These are phyloP conservation scores for Raddia guianensis DNA, from an alignment of 176 grass and related monocot genomes.

Conservation along the genomic window DNA sequence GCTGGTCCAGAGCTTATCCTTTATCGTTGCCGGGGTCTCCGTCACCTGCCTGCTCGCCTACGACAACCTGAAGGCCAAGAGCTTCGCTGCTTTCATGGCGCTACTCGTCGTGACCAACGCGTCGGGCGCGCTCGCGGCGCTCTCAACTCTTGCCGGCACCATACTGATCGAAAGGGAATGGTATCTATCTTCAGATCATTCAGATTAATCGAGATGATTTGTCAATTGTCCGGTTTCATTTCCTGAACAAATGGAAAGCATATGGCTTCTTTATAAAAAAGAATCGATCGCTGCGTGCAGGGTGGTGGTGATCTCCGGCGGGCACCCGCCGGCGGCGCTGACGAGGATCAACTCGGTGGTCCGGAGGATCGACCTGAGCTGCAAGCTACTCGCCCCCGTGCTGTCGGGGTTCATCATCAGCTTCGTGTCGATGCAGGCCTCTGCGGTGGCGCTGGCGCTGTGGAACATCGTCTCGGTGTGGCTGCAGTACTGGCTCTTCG, in stretches of 20 bases:
- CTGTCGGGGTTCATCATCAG: slow-evolving; percentile 83
- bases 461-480: slow-evolving; percentile 72
- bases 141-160: slow-evolving; percentile 87
- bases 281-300: slow-evolving; percentile 37
- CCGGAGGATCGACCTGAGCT: slow-evolving; percentile 84
- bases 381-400: slow-evolving; percentile 88
- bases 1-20: slow-evolving; percentile 74
- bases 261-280: background rate
- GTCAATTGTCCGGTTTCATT: background rate
- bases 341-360: slow-evolving; percentile 88
- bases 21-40: slow-evolving; percentile 60
- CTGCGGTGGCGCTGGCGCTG: slow-evolving; percentile 59
- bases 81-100: slow-evolving; percentile 53
- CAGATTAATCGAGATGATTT: background rate
- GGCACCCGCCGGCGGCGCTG: slow-evolving; percentile 48
- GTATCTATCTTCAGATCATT: slow-evolving; percentile 32
- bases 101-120: slow-evolving; percentile 67
- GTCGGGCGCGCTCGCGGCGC: slow-evolving; percentile 71
- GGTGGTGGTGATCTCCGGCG: slow-evolving; percentile 76
- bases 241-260: background rate
- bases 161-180: slow-evolving; percentile 94
- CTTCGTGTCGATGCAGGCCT: slow-evolving; percentile 76
- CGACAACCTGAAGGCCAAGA: slow-evolving; percentile 38
- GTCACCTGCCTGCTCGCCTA: slow-evolving; percentile 61
- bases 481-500: slow-evolving; percentile 79